phyloP scores from a whole-genome alignment of 495 filamentous ascomycete genomes.

The Bacidia rubella region DNA sequence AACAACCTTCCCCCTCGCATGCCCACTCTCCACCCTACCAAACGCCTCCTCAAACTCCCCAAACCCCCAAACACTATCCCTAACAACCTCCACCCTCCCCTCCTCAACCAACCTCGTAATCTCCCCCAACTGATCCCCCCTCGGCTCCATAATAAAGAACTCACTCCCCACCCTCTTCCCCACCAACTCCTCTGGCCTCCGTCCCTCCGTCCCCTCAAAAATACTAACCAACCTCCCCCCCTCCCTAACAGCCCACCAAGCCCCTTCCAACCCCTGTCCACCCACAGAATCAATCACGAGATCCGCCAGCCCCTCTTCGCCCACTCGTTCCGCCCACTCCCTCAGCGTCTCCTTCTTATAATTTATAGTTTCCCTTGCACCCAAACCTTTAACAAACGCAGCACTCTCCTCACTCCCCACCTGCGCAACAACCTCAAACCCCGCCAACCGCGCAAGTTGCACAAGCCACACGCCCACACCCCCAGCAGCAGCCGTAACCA shows the following conservation, averaged over 20 bases:
- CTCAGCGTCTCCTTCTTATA: conserved; percentile 26
- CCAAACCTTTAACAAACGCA: conserved; percentile 29
- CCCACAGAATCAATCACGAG: conserved; percentile 42
- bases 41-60: conserved; percentile 34
- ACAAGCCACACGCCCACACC: conserved; percentile 44
- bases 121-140: too few relatives aligned
- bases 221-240: conserved; percentile 37
- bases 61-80: conserved; percentile 37
- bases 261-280: conserved; percentile 28
- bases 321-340: conserved; percentile 26
- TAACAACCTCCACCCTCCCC: conserved; percentile 17
- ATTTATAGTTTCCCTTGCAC: conserved; percentile 33
- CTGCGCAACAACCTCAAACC: conserved; percentile 29
- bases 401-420: conserved; percentile 26
- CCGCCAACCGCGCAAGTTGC: conserved; percentile 37
- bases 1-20: neutral
- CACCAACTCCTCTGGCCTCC: conserved; percentile 24
- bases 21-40: neutral
- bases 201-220: conserved; percentile 31
- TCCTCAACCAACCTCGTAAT: neutral
- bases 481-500: conserved; percentile 38
- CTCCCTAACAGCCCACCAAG: conserved; percentile 33
- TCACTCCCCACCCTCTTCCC: conserved; percentile 21
- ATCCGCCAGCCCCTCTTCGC: conserved; percentile 29
- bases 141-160: conserved; percentile 39